These are phyloP conservation scores for Volvariella surrecta DNA, from an alignment of 1,284 basidiomycete genomes.

Conservation along the genomic window DNA sequence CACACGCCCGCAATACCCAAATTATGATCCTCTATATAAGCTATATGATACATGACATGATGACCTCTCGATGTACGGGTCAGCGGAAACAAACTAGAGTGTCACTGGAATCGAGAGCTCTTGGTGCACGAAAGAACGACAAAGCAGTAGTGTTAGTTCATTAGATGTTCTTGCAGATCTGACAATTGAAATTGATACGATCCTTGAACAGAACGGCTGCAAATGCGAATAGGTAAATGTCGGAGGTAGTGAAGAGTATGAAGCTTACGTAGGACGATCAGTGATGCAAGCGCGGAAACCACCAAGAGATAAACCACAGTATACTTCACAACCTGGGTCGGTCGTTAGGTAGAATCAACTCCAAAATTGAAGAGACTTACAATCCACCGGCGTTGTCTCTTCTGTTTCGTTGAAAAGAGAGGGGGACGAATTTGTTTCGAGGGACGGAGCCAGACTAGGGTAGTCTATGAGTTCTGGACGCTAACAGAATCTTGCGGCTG, in stretches of 20 bases:
- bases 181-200: slow-evolving; percentile 59
- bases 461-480: slow-evolving; percentile 11
- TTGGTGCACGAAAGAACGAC: background rate
- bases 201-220: slow-evolving; percentile 65
- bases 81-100: background rate
- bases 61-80: no score
- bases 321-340: slow-evolving; percentile 64
- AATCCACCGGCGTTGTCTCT: slow-evolving; percentile 86
- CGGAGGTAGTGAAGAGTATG: slow-evolving; percentile 5
- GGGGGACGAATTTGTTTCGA: slow-evolving; percentile 94
- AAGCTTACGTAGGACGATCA: slow-evolving; percentile 70
- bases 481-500: background rate
- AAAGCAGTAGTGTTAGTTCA: slow-evolving; percentile 24
- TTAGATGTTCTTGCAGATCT: slow-evolving; percentile 73
- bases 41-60: background rate
- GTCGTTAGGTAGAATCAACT: slow-evolving; percentile 6
- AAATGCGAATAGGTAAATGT: slow-evolving; percentile 6
- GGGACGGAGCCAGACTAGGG: slow-evolving; percentile 77
- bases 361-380: slow-evolving; percentile 34
- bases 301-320: slow-evolving; percentile 78
- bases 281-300: slow-evolving; percentile 73
- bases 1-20: background rate
- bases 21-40: slow-evolving; percentile 1
- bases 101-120: background rate
- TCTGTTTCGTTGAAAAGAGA: slow-evolving; percentile 91